Evolutionary conservation across 495 filamentous ascomycete species (phyloP), one percentile per base, ranked within the genome.

Genomic region (Lasiosphaeriaceae sp.): DNA sequence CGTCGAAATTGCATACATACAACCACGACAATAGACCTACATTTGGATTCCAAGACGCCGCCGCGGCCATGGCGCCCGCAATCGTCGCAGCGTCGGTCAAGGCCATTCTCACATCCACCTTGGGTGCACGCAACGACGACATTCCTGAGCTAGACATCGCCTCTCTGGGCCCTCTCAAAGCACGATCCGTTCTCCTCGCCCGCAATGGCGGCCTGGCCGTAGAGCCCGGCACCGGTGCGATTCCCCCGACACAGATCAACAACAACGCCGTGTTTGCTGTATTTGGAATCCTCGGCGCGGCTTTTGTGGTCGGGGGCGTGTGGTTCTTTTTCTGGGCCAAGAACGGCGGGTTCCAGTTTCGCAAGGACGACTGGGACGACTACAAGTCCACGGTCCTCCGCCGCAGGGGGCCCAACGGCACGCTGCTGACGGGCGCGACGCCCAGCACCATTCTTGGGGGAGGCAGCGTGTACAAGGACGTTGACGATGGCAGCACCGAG

Each of bases 301-400:
- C 74, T 19, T 87, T 97, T 68, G 90, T 92, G 29, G 57, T 92
- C 20, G 83, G 79, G 0, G 78, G 74, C 20, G 89, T 97, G 59
- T 98, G 94, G 94, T 96, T 97, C 77, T 98, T 97, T 80, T 96
- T 97, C 82, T 95, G 88, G 88, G 91, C 92, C 52, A 91, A 88
- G 73, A 94, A 97, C 67, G 95, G 93, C 62, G 95, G 94, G 2
- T 97, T 97, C 75, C 72, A 86, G 55, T 98, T 89, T 80, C 80
- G 79, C 17, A 75, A 90, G 55, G 77, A 83, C 48, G 94, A 98
- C 72, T 98, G 94, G 94, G 92, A 96, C 1, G 94, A 98, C 61
- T 98, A 98, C 83, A 97, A 97, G 69, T 88, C 88, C 3, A 97
- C 95, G 0, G 95, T 98, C 11, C 75, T 97, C n/a, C 86, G 94